Conservation (phyloP, 1,284 basidiomycete genomes). For the Violaceomyces palustris region DNA sequence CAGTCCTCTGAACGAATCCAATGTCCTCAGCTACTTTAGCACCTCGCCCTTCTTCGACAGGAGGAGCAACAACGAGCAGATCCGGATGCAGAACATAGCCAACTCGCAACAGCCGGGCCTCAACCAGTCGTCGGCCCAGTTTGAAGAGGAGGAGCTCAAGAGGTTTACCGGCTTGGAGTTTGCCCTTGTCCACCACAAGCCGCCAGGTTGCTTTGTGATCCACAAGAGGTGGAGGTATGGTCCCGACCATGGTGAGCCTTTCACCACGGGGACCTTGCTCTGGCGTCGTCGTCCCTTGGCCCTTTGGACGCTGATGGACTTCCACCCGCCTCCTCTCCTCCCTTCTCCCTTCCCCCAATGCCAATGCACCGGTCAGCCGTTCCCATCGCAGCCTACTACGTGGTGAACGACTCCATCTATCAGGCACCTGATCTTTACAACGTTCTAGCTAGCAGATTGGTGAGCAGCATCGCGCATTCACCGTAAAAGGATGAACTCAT, state of each 20-base stretch:
- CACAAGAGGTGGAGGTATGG: conserved; percentile 33
- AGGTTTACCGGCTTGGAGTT: conserved; percentile 46
- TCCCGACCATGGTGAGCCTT: conserved; percentile 3
- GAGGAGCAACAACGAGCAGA: conserved; percentile 46
- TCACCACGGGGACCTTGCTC: neutral
- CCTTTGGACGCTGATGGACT: neutral
- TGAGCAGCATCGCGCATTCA: conserved; percentile 5
- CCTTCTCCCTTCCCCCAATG: neutral
- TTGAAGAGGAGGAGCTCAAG: conserved; percentile 31
- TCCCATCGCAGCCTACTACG: conserved; percentile 39
- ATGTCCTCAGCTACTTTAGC: conserved; percentile 45
- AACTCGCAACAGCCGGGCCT: conserved; percentile 10
- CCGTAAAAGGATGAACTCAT: neutral
- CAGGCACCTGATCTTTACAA: conserved; percentile 47
- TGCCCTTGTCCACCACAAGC: conserved; percentile 31
- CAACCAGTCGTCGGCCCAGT: conserved; percentile 5
- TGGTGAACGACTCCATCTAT: conserved; percentile 43
- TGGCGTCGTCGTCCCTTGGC: neutral
- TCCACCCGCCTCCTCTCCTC: neutral
- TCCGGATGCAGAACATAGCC: conserved; percentile 49
- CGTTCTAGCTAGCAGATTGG: conserved; percentile 33
- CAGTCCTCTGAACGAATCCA: conserved; percentile 32
- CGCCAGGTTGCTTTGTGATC: conserved; percentile 38
- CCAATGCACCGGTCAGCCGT: conserved; percentile 6
- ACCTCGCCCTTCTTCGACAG: conserved; percentile 47